Percentiles rank a stretch among this genome's conserved stretches.
These are phyloP conservation scores for Symbiodinium natans DNA, from an alignment of 73 alveolate genomes.

Conservation along the genomic window DNA sequence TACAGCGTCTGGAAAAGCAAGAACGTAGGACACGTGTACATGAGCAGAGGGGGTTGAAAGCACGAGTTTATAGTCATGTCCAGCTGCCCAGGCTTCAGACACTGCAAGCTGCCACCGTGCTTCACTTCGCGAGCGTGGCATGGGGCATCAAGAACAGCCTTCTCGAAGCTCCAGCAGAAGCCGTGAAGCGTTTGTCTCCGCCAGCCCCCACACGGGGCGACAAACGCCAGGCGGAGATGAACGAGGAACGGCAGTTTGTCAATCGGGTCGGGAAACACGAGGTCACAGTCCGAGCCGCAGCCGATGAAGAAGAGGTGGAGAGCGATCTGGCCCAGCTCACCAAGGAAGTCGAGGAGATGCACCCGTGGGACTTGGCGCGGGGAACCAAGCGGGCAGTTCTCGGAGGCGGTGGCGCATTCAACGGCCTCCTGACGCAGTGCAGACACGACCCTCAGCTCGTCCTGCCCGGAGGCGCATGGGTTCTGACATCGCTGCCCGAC, in stretches of 20 bases:
- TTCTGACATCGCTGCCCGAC: not conserved
- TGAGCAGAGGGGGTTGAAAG: no score
- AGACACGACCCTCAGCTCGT: not conserved
- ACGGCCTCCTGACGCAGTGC: not conserved
- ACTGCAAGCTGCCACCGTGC: not conserved
- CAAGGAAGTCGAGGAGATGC: no score
- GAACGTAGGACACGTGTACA: no score
- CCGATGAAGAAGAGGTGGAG: not conserved
- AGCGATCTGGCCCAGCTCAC: not conserved
- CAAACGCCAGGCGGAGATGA: no score
- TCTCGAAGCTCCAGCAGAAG: not conserved
- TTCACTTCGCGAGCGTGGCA: not conserved
- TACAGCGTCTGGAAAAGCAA: no score
- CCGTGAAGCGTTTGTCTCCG: not conserved
- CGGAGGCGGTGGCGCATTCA: not conserved
- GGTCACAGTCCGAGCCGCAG: not conserved
- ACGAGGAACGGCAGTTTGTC: no score
- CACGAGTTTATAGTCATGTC: no score
- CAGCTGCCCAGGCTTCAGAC: not conserved
- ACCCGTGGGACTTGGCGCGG: not conserved
- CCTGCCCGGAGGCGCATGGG: not conserved
- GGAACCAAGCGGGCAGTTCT: not conserved
- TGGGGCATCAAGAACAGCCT: not conserved
- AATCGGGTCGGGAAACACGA: no score
- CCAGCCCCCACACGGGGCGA: no score